Conservation (phyloP, 108 stramenopile genomes). For the Pseudonitzschia delicatissima region DNA sequence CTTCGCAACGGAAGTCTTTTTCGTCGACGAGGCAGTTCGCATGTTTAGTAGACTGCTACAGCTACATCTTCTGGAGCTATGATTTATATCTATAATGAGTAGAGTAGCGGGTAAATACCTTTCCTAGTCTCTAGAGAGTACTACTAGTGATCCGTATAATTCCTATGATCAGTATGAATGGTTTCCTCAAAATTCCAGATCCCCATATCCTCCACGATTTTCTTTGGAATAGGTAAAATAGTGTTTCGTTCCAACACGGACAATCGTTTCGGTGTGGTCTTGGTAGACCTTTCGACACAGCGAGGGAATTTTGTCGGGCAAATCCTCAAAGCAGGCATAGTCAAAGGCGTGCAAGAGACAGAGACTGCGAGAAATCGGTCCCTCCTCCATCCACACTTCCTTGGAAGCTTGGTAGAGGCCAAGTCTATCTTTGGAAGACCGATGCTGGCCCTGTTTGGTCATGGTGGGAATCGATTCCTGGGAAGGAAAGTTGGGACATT, state of each 20-base stretch:
- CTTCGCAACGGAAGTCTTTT: too few relatives aligned
- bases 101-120: too few relatives aligned
- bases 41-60: too few relatives aligned
- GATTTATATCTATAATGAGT: too few relatives aligned
- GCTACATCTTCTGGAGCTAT: too few relatives aligned
- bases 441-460: constrained; percentile 8
- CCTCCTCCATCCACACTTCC: constrained; percentile 23
- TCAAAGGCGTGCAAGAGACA: constrained; percentile 41
- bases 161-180: too few relatives aligned
- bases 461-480: background rate
- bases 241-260: background rate
- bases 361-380: constrained; percentile 24
- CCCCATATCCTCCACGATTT: too few relatives aligned
- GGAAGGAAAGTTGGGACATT: constrained; percentile 16
- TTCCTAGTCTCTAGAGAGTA: too few relatives aligned
- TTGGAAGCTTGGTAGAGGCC: constrained; percentile 36
- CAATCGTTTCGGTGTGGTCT: background rate
- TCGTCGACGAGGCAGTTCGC: too few relatives aligned
- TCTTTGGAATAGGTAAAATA: too few relatives aligned
- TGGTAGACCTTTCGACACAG: constrained; percentile 24
- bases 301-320: constrained; percentile 32
- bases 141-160: too few relatives aligned
- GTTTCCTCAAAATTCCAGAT: too few relatives aligned
- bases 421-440: constrained; percentile 9
- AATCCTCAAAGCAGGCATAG: constrained; percentile 43